Base-by-base conservation (phyloP, 192 early-diverging fungal species). In the Piromyces finnis region DNA sequence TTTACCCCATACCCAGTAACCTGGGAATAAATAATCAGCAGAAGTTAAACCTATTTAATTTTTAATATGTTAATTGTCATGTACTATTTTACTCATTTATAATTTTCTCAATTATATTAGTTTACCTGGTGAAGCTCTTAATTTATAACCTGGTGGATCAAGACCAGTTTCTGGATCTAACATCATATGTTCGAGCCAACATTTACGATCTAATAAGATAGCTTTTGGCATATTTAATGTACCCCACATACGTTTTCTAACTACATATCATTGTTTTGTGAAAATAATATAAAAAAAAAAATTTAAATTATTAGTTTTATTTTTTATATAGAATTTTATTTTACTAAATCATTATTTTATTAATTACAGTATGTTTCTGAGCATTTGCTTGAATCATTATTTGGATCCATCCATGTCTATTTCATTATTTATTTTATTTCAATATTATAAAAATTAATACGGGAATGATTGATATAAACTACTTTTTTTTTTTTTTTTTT, bases 181-280 rank as follows among this genome's bases (percentile, higher is more conserved):
- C 85, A 89, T 92, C 89, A 97, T 89, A 81, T 95, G 93, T 59
- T 90, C 81, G 77, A 89, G 87, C 96, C 96, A 97, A 81, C 93
- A 93, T 59, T 92, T 92, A 82, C 94, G 95, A 84, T 96, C 94
- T 79, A 95, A 82, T 29, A 96, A 79, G 4, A 97, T 88, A 0
- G 95, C 94, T 36, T 91, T 90, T 83, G 96, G 91, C 93, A 85
- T 83, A 78, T 85, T 86, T 16, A 95, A 91, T 17, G 94, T 90
- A 89, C 78, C 28, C 17, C 28, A 32, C 28, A 78, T 81, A 79
- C 80, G 78, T 51, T 78, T 30, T 68, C 29, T 30, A 30, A 82
- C 28, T 79, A 28, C 11, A 41, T 30, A n/a, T 32, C 12, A 81
- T 30, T 7, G 78, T 32, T 0, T 0, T 28, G 13, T 5, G 30